A percentile compares a stretch with the other conserved stretches of the same genome.
Evolutionary conservation across 306 rosid genomes (phyloP).

Genomic region (Cicer bijugum): DNA sequence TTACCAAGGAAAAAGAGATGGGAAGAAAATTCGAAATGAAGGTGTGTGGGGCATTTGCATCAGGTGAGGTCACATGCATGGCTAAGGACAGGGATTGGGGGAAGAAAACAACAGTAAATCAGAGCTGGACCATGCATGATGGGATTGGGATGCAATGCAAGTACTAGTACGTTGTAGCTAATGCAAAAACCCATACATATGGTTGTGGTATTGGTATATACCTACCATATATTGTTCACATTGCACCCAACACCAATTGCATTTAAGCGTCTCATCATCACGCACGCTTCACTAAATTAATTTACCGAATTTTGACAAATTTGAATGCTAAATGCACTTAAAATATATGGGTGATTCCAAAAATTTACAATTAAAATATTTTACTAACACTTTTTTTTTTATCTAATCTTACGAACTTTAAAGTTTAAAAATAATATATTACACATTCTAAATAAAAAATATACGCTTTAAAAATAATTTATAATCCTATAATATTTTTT

Average conservation of each 20-base stretch:
- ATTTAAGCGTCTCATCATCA: slow-evolving; percentile 8
- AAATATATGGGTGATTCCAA: too few relatives aligned
- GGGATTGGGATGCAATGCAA: slow-evolving; percentile 1
- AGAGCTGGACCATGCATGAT: slow-evolving; percentile 11
- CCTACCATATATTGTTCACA: slow-evolving; percentile 15
- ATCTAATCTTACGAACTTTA: too few relatives aligned
- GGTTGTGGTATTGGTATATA: background rate
- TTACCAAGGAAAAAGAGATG: too few relatives aligned
- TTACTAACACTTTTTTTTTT: too few relatives aligned
- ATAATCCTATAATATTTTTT: too few relatives aligned
- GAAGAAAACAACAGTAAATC: slow-evolving; percentile 26
- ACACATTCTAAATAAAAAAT: too few relatives aligned
- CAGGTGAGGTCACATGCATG: slow-evolving; percentile 38
- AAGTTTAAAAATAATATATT: too few relatives aligned
- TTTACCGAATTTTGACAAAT: too few relatives aligned
- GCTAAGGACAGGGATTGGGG: slow-evolving; percentile 10
- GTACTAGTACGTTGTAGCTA: slow-evolving; percentile 20
- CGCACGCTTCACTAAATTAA: background rate
- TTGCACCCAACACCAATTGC: slow-evolving; percentile 39
- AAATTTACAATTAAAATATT: too few relatives aligned
- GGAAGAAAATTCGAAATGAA: slow-evolving; percentile 30
- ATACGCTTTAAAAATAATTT: too few relatives aligned
- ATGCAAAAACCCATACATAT: background rate
- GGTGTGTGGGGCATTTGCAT: slow-evolving; percentile 31
- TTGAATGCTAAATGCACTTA: too few relatives aligned